These are phyloP conservation scores for Sambucus nigra DNA, from an alignment of 129 eudicot species.

Conservation along the genomic window DNA sequence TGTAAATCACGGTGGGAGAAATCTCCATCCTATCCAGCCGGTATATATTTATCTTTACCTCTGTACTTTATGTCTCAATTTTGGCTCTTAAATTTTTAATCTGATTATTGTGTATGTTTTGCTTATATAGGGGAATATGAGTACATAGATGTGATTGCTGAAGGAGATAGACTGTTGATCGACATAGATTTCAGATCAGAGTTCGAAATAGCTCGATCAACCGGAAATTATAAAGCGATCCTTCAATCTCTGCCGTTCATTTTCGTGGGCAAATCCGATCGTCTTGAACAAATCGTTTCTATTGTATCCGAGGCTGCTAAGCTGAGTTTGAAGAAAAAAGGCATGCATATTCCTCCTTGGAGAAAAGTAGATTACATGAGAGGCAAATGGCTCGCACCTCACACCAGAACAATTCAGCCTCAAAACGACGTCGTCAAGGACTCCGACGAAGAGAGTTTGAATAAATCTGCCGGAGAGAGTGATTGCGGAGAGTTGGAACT, in stretches of 20 bases:
- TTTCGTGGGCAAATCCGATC: slow-evolving; percentile 70
- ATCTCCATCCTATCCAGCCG: slow-evolving; percentile 60
- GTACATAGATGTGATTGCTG: slow-evolving; percentile 51
- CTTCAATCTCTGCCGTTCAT: slow-evolving; percentile 55
- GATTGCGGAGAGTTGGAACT: slow-evolving; percentile 23
- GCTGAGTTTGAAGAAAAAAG: slow-evolving; percentile 72
- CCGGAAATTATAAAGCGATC: slow-evolving; percentile 51
- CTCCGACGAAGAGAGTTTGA: not conserved
- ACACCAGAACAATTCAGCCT: slow-evolving; percentile 24
- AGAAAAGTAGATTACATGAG: slow-evolving; percentile 68
- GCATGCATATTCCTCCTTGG: slow-evolving; percentile 84
- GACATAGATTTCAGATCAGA: slow-evolving; percentile 86
- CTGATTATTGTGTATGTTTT: not conserved
- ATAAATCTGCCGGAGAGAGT: not conserved
- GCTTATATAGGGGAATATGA: slow-evolving; percentile 64
- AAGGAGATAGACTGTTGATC: slow-evolving; percentile 47
- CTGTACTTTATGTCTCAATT: not conserved
- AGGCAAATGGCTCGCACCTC: slow-evolving; percentile 71
- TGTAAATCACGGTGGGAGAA: slow-evolving; percentile 90
- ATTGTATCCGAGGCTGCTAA: slow-evolving; percentile 58
- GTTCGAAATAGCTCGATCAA: slow-evolving; percentile 82
- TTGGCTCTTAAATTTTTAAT: not conserved
- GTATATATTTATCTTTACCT: slow-evolving; percentile 15
- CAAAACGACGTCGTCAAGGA: not conserved
- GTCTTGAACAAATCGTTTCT: slow-evolving; percentile 52